Base-by-base conservation (phyloP, 164 flowering plant genomes). In the Berberis vulgaris region DNA sequence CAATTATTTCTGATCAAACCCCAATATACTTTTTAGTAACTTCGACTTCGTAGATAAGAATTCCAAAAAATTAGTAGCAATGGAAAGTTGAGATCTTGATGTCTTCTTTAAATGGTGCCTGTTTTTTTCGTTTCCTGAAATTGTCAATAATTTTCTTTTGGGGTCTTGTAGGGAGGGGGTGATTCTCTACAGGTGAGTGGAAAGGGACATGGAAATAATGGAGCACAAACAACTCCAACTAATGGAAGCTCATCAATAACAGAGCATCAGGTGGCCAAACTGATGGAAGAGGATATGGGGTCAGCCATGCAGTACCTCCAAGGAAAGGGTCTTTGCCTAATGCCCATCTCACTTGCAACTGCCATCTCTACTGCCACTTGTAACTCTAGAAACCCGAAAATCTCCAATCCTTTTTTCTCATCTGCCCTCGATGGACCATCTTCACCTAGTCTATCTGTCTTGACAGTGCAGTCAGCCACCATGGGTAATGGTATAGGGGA, bases 231-330 rank as follows among this genome's bases (percentile, higher is more conserved):
- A 70, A 75, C 83, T 65, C 52, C 86, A 10, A 26, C 88, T 6
- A 78, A 77, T 65, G 86, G 83, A 73, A 74, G 77, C 63, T 53
- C 84, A 67, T 65, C 87, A 52, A 82, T 79, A 50, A 82, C 95
- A 68, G 99, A 91, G 71, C 86, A 89, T 58, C 88, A 87, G 61
- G 97, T 94, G 63, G 96, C 86, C 1, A 87, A 86, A 76, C 79
- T 94, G 49, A 84, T 94, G 96, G 99, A 91, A 61, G 88, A 87
- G 57, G 96, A 91, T 74, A 87, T 94, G 97, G 96, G 93, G 1
- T 81, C 93, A 1, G 99, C 99, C 49, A 94, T 94, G 99, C 99
- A 94, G 69, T 94, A 94, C 54, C 77, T 94, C 0, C 99, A 94
- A 73, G 90, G 96, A 12, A 94, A 94, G 43, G 99, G 99, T 1